phyloP scores from a whole-genome alignment of 176 grass and related monocot genomes.

The Eragrostis nindensis region DNA sequence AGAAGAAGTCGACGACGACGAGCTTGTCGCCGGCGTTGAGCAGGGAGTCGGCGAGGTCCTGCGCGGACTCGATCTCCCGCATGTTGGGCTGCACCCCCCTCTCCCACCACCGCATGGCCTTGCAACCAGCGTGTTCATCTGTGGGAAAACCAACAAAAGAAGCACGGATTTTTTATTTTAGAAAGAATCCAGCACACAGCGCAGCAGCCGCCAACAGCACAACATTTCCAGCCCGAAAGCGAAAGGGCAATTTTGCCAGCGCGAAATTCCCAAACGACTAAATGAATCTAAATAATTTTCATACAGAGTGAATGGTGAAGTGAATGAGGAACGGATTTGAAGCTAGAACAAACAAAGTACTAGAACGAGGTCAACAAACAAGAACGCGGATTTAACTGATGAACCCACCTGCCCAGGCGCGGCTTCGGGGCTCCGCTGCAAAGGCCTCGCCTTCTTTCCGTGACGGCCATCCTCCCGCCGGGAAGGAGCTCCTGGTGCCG shows the following conservation, averaged over 20 bases:
- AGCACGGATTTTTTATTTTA: conserved; percentile 36
- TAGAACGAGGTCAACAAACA: no score
- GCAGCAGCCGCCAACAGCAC: background rate
- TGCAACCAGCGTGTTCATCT: conserved; percentile 74
- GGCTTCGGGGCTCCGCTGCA: conserved; percentile 38
- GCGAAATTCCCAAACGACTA: background rate
- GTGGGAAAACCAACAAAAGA: conserved; percentile 5
- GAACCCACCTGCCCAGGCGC: conserved; percentile 45
- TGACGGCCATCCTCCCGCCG: conserved; percentile 49
- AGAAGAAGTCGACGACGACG: conserved; percentile 75
- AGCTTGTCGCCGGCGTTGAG: conserved; percentile 62
- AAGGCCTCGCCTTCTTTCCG: conserved; percentile 35
- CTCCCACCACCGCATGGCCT: conserved; percentile 67
- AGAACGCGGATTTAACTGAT: background rate
- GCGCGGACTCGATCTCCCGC: conserved; percentile 58
- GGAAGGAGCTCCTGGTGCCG: conserved; percentile 43
- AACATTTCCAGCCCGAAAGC: background rate
- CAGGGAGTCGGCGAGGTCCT: conserved; percentile 63
- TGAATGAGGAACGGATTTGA: background rate
- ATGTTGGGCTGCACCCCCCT: conserved; percentile 58
- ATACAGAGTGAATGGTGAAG: background rate
- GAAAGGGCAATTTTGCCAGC: background rate
- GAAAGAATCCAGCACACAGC: background rate
- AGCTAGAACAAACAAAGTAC: background rate
- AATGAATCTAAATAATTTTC: background rate